Conservation (phyloP, 192 early-diverging fungal genomes). For the Gigaspora rosea region DNA sequence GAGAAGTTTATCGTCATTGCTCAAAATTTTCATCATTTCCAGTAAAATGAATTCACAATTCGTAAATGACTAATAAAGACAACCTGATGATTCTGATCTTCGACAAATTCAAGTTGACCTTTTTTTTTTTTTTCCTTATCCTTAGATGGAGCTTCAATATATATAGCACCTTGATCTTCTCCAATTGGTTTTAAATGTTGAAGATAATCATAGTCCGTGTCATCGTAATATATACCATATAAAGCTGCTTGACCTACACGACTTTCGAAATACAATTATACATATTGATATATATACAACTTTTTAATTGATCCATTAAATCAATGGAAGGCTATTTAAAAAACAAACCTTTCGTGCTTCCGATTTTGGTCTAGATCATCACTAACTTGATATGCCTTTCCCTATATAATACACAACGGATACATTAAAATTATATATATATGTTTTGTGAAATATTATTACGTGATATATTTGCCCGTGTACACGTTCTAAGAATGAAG, state of each 20-base stretch:
- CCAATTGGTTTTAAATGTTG: conserved; percentile 90
- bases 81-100: background rate
- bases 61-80: no score
- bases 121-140: conserved; percentile 55
- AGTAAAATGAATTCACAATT: no score
- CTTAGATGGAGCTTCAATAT: conserved; percentile 66
- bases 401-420: no score
- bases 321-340: background rate
- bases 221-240: conserved; percentile 89
- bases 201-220: conserved; percentile 92
- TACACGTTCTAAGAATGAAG: no score
- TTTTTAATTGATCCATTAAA: background rate
- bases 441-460: no score
- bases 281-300: background rate
- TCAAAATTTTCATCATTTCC: no score
- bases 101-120: background rate
- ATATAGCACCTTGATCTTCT: conserved; percentile 66
- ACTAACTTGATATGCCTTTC: no score
- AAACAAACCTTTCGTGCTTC: no score
- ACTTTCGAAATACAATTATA: conserved; percentile 26
- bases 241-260: conserved; percentile 75
- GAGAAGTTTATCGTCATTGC: conserved; percentile 27
- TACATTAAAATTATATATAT: no score
- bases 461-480: no score
- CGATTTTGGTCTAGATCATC: no score